Percentiles rank a stretch among this genome's conserved stretches.
Evolutionary conservation across 1,284 basidiomycete genomes (phyloP).

Genomic region (Ceratobasidium sp.): DNA sequence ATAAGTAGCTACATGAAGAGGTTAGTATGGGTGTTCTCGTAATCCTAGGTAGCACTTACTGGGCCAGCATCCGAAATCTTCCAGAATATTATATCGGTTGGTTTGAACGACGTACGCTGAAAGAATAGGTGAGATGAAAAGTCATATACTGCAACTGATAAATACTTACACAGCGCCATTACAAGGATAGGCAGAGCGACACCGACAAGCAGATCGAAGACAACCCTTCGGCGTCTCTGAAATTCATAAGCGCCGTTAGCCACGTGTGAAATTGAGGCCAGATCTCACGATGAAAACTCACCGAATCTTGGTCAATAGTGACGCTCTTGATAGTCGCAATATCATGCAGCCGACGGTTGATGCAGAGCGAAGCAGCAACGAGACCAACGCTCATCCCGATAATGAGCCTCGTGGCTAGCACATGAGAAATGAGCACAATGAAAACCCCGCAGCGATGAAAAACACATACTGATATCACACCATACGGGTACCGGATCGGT

Average conservation of each 20-base stretch:
- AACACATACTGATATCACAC: constrained; percentile 67
- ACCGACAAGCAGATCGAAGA: constrained; percentile 64
- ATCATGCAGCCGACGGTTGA: constrained; percentile 66
- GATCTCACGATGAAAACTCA: constrained; percentile 24
- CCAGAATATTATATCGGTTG: constrained; percentile 48
- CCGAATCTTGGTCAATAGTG: constrained; percentile 57
- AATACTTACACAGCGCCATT: constrained; percentile 67
- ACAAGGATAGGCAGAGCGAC: constrained; percentile 63
- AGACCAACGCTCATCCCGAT: constrained; percentile 61
- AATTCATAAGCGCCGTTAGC: constrained; percentile 4
- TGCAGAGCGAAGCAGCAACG: constrained; percentile 63
- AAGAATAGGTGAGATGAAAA: background rate
- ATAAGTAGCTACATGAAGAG: background rate
- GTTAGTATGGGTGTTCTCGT: background rate
- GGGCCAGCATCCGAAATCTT: constrained; percentile 49
- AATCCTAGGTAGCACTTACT: background rate
- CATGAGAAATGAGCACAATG: background rate
- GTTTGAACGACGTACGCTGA: constrained; percentile 46
- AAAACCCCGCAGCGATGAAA: constrained; percentile 3
- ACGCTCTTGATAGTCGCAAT: constrained; percentile 60
- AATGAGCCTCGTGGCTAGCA: constrained; percentile 53
- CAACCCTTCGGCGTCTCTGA: constrained; percentile 48
- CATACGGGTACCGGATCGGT: constrained; percentile 72
- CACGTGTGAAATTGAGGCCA: background rate
- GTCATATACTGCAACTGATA: background rate